Evolutionary conservation across 352 stramenopile species (phyloP), one percentile per base, ranked within the genome.

Genomic region (Pythium myriotylum): DNA sequence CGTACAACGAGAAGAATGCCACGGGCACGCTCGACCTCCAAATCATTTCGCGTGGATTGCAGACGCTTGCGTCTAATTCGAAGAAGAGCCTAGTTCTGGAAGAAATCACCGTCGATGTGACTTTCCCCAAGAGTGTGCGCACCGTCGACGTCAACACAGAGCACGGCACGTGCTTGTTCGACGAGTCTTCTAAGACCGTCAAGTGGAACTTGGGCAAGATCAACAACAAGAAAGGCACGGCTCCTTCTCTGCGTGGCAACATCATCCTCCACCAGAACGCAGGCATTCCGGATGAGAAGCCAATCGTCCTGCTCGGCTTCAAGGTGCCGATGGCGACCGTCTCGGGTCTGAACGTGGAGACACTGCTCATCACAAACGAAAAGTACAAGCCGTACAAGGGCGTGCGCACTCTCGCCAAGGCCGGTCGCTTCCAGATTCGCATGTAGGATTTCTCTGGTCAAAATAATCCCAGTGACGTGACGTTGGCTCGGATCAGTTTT

Each of bases 361-460:
- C 96, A 43, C 71, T 99, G 43, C 65, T 96, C 41, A 84, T 99
- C 49, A 95, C 88, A 27, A 98, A 98, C 70, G 97, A 99, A 76
- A 92, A 91, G 59, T 99, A 99, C 79, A 96, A 95, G 63, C 97
- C 96, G 8, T 99, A 99, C 87, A 99, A 99, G 84, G 97, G 96
- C 29, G 96, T 99, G 47, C 87, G 96, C 54, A 98, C 97, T 49
- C 91, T 99, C 65, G 97, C 96, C 29, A 98, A 98, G 71, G 92
- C 93, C 56, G 96, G 96, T 0, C 86, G 93, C 35, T 98, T 98
- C 82, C 94, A 98, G 83, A 97, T 98, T 72, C 90, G 93, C 60
- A 97, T 87, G 81, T 97, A 72, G 16, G 14, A 17, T n/a, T 7
- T 52, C 26, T n/a, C n/a, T n/a, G n/a, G n/a, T n/a, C n/a, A n/a